phyloP scores from a whole-genome alignment of 495 filamentous ascomycete genomes.

The Xylaria scruposa region DNA sequence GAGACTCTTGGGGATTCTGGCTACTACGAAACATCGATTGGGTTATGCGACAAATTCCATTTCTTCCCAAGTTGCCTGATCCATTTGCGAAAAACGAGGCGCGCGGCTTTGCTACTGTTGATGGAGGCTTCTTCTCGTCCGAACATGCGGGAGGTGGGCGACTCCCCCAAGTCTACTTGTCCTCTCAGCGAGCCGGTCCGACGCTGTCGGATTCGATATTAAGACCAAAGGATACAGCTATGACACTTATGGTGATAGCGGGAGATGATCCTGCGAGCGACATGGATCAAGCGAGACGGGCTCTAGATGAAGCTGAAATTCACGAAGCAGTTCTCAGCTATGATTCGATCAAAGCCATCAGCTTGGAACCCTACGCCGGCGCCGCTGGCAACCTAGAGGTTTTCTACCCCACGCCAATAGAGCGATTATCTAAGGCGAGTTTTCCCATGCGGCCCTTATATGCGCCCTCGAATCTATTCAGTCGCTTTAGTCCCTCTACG shows the following conservation, averaged over 20 bases:
- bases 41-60: constrained; percentile 25
- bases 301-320: constrained; percentile 5
- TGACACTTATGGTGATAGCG: constrained; percentile 30
- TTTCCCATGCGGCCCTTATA: constrained; percentile 6
- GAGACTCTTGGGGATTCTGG: constrained; percentile 29
- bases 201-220: constrained; percentile 34
- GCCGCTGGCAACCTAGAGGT: neutral
- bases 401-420: constrained; percentile 14
- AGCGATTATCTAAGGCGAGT: neutral
- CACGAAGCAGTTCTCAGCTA: constrained; percentile 7
- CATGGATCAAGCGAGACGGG: constrained; percentile 23
- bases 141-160: constrained; percentile 35
- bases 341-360: constrained; percentile 16
- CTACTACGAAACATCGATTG: constrained; percentile 29
- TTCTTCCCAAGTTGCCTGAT: constrained; percentile 21
- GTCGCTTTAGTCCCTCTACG: constrained; percentile 14
- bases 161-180: constrained; percentile 38
- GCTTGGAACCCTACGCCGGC: neutral
- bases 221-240: constrained; percentile 20
- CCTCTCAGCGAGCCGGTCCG: constrained; percentile 18
- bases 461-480: constrained; percentile 15
- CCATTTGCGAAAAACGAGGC: constrained; percentile 27
- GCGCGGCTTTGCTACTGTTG: constrained; percentile 31
- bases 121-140: constrained; percentile 35
- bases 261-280: constrained; percentile 2